phyloP scores from a whole-genome alignment of 2,329 filamentous ascomycete genomes.

The Paracoccidioides brasiliensis region DNA sequence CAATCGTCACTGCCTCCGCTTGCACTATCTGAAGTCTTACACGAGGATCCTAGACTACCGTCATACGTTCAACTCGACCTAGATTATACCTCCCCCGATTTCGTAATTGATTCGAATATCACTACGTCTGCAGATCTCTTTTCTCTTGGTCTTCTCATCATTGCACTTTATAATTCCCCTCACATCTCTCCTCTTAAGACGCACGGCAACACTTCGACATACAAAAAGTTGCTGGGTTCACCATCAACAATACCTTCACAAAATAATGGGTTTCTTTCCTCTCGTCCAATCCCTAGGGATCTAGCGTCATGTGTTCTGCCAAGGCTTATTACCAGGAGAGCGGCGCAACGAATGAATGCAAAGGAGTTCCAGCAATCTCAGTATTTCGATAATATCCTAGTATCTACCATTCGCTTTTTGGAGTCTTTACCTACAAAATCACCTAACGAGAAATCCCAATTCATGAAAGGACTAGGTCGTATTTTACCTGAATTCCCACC shows the following conservation, averaged over 20 bases:
- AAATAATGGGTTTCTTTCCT: conserved; percentile 73
- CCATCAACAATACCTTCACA: conserved; percentile 65
- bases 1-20: conserved; percentile 66
- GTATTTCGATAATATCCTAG: conserved; percentile 93
- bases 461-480: conserved; percentile 75
- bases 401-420: conserved; percentile 90
- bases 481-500: conserved; percentile 87
- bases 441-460: conserved; percentile 75
- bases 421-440: conserved; percentile 88
- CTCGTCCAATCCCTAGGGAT: conserved; percentile 65
- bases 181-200: conserved; percentile 76
- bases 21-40: conserved; percentile 68
- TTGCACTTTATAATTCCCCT: conserved; percentile 89
- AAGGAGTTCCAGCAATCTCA: conserved; percentile 87
- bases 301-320: conserved; percentile 65
- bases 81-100: conserved; percentile 90
- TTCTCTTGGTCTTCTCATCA: conserved; percentile 74
- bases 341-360: conserved; percentile 75
- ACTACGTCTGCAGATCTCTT: conserved; percentile 83
- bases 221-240: conserved; percentile 70
- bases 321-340: conserved; percentile 70
- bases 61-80: conserved; percentile 74
- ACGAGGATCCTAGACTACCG: conserved; percentile 74
- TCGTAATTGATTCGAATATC: conserved; percentile 80
- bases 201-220: conserved; percentile 66